These are phyloP conservation scores for Aspergillus terreus DNA, from an alignment of 2,329 filamentous ascomycete genomes.

Conservation along the genomic window DNA sequence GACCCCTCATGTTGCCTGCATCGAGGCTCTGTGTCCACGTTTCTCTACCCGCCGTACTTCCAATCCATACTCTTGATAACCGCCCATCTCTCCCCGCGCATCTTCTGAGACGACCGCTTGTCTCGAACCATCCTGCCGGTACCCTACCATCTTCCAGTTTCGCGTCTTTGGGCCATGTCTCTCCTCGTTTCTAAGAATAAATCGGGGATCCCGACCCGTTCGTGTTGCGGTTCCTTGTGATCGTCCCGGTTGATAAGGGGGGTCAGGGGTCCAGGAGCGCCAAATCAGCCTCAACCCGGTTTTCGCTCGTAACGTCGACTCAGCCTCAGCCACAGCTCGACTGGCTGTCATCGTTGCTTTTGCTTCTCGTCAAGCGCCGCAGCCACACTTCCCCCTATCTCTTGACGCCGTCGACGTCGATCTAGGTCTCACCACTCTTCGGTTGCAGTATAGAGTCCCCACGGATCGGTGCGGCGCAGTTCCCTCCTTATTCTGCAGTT, in stretches of 20 bases:
- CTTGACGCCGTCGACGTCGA: neutral
- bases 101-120: constrained; percentile 10
- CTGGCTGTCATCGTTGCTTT: constrained; percentile 7
- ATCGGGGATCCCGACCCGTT: neutral
- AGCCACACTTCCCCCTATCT: constrained; percentile 3
- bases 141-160: constrained; percentile 8
- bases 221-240: constrained; percentile 4
- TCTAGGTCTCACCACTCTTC: neutral
- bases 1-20: neutral
- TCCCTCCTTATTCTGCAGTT: neutral
- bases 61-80: neutral
- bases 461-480: too few relatives aligned
- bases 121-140: constrained; percentile 13
- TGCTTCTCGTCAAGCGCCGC: constrained; percentile 4
- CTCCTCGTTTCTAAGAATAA: constrained; percentile 14
- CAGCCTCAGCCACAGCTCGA: constrained; percentile 15
- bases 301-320: neutral
- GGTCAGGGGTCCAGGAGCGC: constrained; percentile 5
- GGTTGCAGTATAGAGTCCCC: neutral
- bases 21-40: neutral
- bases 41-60: neutral
- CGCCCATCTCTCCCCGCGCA: constrained; percentile 8
- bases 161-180: constrained; percentile 2
- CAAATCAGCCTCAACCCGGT: constrained; percentile 14
- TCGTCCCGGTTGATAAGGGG: constrained; percentile 1